Base-by-base conservation (phyloP, 441 rosid genomes). In the Isatis lusitanica region DNA sequence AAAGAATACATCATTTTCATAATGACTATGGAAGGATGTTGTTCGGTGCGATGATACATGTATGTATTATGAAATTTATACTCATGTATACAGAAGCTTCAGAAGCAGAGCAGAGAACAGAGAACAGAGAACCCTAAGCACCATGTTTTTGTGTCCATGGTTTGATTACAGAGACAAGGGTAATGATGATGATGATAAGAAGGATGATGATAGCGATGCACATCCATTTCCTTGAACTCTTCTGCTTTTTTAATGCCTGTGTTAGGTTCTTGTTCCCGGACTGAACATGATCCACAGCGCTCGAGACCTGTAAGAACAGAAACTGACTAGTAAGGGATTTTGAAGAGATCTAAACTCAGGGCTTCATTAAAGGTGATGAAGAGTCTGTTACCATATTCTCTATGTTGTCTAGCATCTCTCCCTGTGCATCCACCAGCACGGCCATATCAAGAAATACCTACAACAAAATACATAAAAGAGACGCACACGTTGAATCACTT, bases 381-480 rank as follows among this genome's bases (percentile, higher is more conserved):
- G 72, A 74, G 67, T 69, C 6, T 72, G 28, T 69, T 86, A 92
- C 97, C 85, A 93, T 96, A 36, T 91, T 80, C 83, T 96, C 99
- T 51, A 96, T 96, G 82, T 89, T 87, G 86, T 96, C 94, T 6
- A 96, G 83, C 98, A 94, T 88, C 73, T 96, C 98, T 62, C 98
- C 98, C 68, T 94, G 99, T 53, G 96, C 94, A 43, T 94, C 97
- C 53, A 94, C 98, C 82, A 96, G 76, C 52, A 96, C 99, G 2
- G 98, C 98, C 91, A 96, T 94, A 71, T 96, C 99, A 52, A 94
- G 74, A 84, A 92, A 96, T 74, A 92, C 80, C 99, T 96, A 93
- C 61, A 74, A 2, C 50, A 58, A 46, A 38, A 55, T 47, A 15
- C 70, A 52, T 40, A 31, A 28, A 40, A 63, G 57, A 50, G 15